Percentiles rank a stretch among this genome's conserved stretches.
Conservation (phyloP, 1,139 yeast species). For the Geotrichum histeridarum region DNA sequence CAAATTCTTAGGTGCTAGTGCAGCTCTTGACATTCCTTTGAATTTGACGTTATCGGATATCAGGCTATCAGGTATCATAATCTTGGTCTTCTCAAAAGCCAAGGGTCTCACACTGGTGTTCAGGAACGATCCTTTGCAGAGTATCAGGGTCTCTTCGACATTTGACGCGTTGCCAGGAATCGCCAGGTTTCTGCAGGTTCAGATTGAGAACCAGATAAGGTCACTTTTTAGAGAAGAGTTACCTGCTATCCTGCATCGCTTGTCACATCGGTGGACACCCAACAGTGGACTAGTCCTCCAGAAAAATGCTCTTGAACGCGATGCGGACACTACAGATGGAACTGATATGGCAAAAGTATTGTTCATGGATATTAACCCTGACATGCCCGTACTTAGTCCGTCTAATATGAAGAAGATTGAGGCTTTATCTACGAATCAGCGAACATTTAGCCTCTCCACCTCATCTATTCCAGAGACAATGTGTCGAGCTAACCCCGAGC, state of each 20-base stretch:
- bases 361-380: conserved; percentile 51
- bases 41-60: conserved; percentile 71
- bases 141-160: conserved; percentile 75
- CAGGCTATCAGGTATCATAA: conserved; percentile 71
- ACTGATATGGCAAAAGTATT: conserved; percentile 19
- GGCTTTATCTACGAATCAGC: conserved; percentile 66
- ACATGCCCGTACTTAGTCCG: conserved; percentile 55
- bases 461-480: conserved; percentile 54
- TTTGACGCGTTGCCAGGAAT: conserved; percentile 81
- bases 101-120: conserved; percentile 83
- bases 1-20: conserved; percentile 58
- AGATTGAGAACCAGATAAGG: conserved; percentile 75
- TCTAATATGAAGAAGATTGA: conserved; percentile 66
- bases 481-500: conserved; percentile 44
- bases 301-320: conserved; percentile 13
- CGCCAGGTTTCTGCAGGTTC: conserved; percentile 75
- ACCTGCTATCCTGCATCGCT: conserved; percentile 73
- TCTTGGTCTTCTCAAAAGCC: conserved; percentile 72
- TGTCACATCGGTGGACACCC: conserved; percentile 67
- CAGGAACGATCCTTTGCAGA: conserved; percentile 81
- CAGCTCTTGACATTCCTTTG: conserved; percentile 71
- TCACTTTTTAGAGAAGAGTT: conserved; percentile 77
- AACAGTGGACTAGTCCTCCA: conserved; percentile 33
- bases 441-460: conserved; percentile 64
- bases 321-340: too few species aligned